Base-by-base conservation (phyloP, 2,329 filamentous ascomycete species). In the Ilyonectria mors-panacis region DNA sequence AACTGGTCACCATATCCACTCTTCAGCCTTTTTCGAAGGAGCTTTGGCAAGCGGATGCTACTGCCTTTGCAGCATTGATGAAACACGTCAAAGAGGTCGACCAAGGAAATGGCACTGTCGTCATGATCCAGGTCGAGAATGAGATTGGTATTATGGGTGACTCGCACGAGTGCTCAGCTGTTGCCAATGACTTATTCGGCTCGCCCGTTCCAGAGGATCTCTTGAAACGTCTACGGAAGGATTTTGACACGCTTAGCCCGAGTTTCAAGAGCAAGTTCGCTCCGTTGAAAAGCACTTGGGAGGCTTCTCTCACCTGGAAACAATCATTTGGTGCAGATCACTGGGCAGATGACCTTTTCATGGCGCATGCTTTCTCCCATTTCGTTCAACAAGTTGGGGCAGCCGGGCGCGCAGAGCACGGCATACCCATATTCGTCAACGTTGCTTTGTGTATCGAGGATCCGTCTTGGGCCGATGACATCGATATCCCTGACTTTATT, bases 121-220 rank as follows among this genome's bases (percentile, higher is more conserved):
- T 60, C n/a, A 53, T 53, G 45, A 33, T 53, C 21, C 57, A 60
- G 33, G 21, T 60, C 1, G 45, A 60, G 23, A 60, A 60, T 23
- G 57, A 53, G 35, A 21, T 60, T 9, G 57, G 57, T 3, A 10
- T 51, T 9, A n/a, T 60, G 17, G 44, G 44, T 12, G 45, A 42
- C 45, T 51, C 57, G 5, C n/a, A 44, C 9, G 57, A 60, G 21
- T 17, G 44, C 8, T 47, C 39, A 6, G 17, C 1, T 2, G 6
- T 37, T 13, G 42, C 56, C 17, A 17, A 47, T 15, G 39, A 47
- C 13, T 6, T 47, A 6, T 30, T 47, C n/a, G 10, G 48, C 5
- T 15, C 15, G 6, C 39, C 39, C 6, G 42, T 59, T 9, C 56
- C 56, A 17, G 2, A 10, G 12, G 26, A 37, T 10, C 39, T 47